phyloP scores from a whole-genome alignment of 306 rosid genomes.

The Ceratonia siliqua region DNA sequence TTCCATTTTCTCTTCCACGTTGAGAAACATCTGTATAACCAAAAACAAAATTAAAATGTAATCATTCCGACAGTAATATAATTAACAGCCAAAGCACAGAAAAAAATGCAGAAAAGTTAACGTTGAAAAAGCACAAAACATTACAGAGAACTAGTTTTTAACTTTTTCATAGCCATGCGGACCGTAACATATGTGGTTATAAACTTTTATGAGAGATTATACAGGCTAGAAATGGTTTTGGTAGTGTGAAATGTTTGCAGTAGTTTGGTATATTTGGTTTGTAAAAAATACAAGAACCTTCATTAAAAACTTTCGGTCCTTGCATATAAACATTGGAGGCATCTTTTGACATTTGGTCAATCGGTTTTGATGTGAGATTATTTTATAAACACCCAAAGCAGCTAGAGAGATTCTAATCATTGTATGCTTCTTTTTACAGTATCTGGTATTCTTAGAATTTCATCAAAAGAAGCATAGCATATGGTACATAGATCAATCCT shows the following conservation, averaged over 20 bases:
- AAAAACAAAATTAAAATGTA: conserved; percentile 35
- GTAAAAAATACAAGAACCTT: not conserved
- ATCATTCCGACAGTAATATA: conserved; percentile 27
- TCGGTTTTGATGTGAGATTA: not conserved
- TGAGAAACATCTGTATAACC: conserved; percentile 83
- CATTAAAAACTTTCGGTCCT: no score
- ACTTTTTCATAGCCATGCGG: conserved; percentile 13
- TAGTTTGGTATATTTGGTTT: not conserved
- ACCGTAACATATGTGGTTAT: not conserved
- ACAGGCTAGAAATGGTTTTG: not conserved
- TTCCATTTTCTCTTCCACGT: conserved; percentile 92
- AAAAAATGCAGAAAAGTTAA: conserved; percentile 7
- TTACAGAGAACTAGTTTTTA: not conserved
- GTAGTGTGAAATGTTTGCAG: not conserved
- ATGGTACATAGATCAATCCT: conserved; percentile 23
- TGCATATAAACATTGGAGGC: no score
- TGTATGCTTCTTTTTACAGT: not conserved
- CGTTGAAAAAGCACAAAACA: not conserved
- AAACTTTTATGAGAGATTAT: not conserved
- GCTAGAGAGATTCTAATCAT: not conserved
- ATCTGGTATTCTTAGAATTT: conserved; percentile 1
- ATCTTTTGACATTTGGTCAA: not conserved
- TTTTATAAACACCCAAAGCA: not conserved
- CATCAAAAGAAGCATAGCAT: conserved; percentile 19
- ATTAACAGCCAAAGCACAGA: conserved; percentile 15